Evolutionary conservation across 2,329 filamentous ascomycete species (phyloP), one percentile per base, ranked within the genome.

Genomic region (Ophiostoma angusticollis): DNA sequence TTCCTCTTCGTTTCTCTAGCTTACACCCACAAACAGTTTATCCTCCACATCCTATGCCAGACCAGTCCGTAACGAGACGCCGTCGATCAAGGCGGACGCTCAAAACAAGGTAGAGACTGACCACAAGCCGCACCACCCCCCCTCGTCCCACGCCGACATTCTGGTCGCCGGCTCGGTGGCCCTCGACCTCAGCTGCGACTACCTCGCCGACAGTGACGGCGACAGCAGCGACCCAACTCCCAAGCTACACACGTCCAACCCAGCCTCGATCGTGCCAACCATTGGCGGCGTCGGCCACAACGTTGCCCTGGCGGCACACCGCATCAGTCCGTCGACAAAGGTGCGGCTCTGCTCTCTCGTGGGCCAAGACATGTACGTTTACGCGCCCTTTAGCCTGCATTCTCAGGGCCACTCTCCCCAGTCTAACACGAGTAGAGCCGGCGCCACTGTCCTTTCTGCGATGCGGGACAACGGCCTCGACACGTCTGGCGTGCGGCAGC

Each of bases 201-300:
- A 80, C 47, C 48, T 49, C 16, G 56, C 53, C 34, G 49, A 42
- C 12, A 30, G 29, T 12, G 28, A 13, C 4, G 36, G 36, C 4
- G 32, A 47, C 24, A 50, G 45, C 42, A 45, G 55, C 30, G 47
- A 52, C 21, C 47, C 51, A 7, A 55, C 59, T 5, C 70, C 77
- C 6, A 62, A 69, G 36, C 64, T 78, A 27, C 73, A 87, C 43
- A 94, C 86, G 1, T 96, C 89, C 0, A 96, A 96, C 52, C 84
- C 84, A 35, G 77, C 86, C 7, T 64, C 67, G 12, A 93, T 95
- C 47, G 75, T 64, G 25, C 85, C 93, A 53, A 84, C 81, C 1
- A 72, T 95, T 7, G 91, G 91, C 11, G 91, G 91, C 6, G 91
- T 96, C 7, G 91, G 84, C 6, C 80, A 86, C 52, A 96, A 96